Evolutionary conservation across 2,329 filamentous ascomycete species (phyloP).

Genomic region (Penicillium sp.): DNA sequence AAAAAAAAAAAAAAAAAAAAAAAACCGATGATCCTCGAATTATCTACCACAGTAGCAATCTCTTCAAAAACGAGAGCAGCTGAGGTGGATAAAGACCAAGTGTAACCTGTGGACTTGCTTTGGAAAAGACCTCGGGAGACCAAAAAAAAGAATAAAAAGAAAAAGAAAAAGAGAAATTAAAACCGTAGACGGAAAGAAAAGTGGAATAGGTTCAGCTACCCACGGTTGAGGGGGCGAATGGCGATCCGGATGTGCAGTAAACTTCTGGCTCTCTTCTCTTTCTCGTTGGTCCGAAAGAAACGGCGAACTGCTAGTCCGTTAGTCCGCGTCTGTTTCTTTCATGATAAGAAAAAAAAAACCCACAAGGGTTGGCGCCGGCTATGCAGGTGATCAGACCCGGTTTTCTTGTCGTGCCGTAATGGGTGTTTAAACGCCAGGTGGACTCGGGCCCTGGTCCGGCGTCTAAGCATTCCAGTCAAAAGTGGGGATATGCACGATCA

Average conservation of each 20-base stretch:
- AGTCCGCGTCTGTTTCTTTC: slow-evolving; percentile 1
- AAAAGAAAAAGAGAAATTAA: not conserved
- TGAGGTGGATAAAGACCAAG: slow-evolving; percentile 5
- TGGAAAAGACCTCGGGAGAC: not conserved
- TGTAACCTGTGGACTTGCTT: not conserved
- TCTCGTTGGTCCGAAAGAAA: not conserved
- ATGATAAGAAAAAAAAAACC: not conserved
- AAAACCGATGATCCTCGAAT: not conserved
- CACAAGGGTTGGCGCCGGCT: slow-evolving; percentile 27
- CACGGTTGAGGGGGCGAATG: slow-evolving; percentile 31
- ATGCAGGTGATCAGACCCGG: slow-evolving; percentile 37
- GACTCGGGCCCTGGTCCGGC: slow-evolving; percentile 27
- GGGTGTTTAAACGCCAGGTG: slow-evolving; percentile 20
- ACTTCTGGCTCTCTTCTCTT: not conserved
- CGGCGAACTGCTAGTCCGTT: not conserved
- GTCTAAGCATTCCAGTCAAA: slow-evolving; percentile 34
- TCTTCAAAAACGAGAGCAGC: slow-evolving; percentile 1
- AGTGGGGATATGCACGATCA: slow-evolving; percentile 24
- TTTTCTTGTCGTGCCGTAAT: slow-evolving; percentile 9
- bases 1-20: slow-evolving; percentile 1
- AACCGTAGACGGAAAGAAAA: slow-evolving; percentile 1
- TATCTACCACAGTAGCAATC: slow-evolving; percentile 2
- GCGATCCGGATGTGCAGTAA: slow-evolving; percentile 36
- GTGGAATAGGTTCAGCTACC: slow-evolving; percentile 20
- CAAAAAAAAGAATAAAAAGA: not conserved